Base-by-base conservation (phyloP, 1,284 basidiomycete genomes). In the Rhizoctonia solani region DNA sequence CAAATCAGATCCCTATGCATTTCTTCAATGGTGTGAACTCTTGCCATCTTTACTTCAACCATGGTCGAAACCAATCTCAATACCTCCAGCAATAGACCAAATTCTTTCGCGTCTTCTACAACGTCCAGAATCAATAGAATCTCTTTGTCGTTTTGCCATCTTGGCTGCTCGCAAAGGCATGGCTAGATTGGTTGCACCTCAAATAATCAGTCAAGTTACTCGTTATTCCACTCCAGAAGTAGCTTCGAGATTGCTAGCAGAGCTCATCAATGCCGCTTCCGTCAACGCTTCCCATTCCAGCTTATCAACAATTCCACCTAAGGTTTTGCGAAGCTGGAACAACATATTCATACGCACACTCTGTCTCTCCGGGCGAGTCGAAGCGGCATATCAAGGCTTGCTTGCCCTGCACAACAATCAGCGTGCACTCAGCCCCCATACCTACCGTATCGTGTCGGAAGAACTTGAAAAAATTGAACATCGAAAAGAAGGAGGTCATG, bases 211-310 rank as follows among this genome's bases (percentile, higher is more conserved):
- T 32, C 56, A 59, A 9, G 27, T 49, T 23, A 34, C 56, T 34
- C 44, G 56, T 34, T 59, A 59, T 34, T 59, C 56, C 29, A 59
- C 42, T 8, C 56, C 56, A 5, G 56, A 59, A 3, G n/a, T 49
- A 16, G 23, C 56, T 19, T 59, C 56, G n/a, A 59, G 49, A 32
- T n/a, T 59, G 29, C 44, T 59, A 47, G 41, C n/a, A n/a, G 56
- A 59, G 5, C 16, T 59, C 11, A 30, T 42, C 13, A 34, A 59
- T 19, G 56, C 56, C 14, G 56, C 56, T 34, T 30, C 30, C 4
- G 6, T n/a, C n/a, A 41, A 25, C 23, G 54, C 54, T 27, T 27
- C 44, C 11, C 42, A 30, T 4, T 30, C 56, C n/a, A 27, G 25
- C 11, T 14, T 44, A 16, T 59, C 56, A 21, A 49, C 27, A 19